Conservation (phyloP, 768 basidiomycete genomes). For the Podaxis sp. region DNA sequence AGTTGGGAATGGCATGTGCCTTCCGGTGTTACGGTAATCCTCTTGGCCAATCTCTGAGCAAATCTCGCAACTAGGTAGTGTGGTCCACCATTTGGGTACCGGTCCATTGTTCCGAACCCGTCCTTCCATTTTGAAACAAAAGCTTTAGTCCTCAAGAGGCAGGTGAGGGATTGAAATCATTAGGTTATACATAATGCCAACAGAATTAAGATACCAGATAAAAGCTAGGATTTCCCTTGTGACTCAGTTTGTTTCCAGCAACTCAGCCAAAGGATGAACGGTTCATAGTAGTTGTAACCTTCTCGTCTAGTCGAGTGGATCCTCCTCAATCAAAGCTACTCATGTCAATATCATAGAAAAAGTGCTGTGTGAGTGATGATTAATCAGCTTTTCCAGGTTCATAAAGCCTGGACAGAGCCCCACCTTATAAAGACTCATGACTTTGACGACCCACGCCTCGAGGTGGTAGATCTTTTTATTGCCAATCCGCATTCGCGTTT, state of each 20-base stretch:
- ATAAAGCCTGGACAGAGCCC: slow-evolving; percentile 9
- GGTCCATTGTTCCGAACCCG: neutral
- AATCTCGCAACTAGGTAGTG: slow-evolving; percentile 3
- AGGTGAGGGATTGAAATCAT: neutral
- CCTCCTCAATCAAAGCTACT: slow-evolving; percentile 47
- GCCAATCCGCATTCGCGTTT: slow-evolving; percentile 93
- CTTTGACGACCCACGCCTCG: slow-evolving; percentile 95
- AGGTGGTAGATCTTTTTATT: slow-evolving; percentile 89
- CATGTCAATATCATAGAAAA: slow-evolving; percentile 60
- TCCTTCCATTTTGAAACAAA: neutral
- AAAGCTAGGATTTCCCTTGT: neutral
- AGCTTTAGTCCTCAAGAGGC: neutral
- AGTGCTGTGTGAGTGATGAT: slow-evolving; percentile 37
- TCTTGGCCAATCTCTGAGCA: neutral
- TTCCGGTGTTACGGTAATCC: slow-evolving; percentile 1
- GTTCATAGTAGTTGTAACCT: neutral
- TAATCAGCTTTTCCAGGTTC: neutral
- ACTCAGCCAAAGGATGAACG: neutral
- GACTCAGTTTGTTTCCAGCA: no score
- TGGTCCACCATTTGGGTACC: neutral
- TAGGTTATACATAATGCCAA: neutral
- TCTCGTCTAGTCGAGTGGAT: neutral
- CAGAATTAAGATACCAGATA: neutral
- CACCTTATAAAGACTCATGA: slow-evolving; percentile 90
- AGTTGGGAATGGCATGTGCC: neutral